Evolutionary conservation across 352 stramenopile genomes (phyloP).

Genomic region (Globisporangium paddicum): DNA sequence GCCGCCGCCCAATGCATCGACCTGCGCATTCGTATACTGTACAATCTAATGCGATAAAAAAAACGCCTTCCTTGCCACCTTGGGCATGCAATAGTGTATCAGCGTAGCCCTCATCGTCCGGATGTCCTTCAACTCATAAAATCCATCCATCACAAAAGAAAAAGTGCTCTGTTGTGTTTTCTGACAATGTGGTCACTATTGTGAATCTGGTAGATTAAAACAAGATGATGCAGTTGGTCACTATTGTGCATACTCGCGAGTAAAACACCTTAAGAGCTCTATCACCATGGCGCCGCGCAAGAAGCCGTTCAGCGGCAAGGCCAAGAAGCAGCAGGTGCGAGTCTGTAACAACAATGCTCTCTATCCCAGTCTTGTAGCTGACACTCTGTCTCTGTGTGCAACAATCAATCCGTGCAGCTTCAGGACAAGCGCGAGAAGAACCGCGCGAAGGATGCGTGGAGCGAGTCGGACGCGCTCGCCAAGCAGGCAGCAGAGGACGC

Average conservation of each 20-base stretch:
- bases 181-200: neutral
- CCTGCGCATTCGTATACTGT: too few species aligned
- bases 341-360: neutral
- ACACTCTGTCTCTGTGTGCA: neutral
- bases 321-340: constrained; percentile 82
- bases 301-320: constrained; percentile 85
- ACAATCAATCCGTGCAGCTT: constrained; percentile 36
- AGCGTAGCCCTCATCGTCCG: too few species aligned
- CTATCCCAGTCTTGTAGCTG: too few species aligned
- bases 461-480: constrained; percentile 16
- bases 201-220: neutral
- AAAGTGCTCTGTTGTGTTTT: neutral
- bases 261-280: neutral
- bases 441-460: constrained; percentile 22
- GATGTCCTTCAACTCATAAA: too few species aligned
- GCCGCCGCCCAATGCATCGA: too few species aligned
- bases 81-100: too few species aligned
- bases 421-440: constrained; percentile 73
- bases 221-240: neutral
- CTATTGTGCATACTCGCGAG: neutral
- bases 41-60: too few species aligned
- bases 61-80: too few species aligned
- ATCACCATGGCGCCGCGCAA: constrained; percentile 35
- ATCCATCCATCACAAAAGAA: too few species aligned
- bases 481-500: constrained; percentile 15